Percentiles rank a stretch among this genome's conserved stretches.
Conservation (phyloP, 441 rosid species). For the Bruguiera hainesii region DNA sequence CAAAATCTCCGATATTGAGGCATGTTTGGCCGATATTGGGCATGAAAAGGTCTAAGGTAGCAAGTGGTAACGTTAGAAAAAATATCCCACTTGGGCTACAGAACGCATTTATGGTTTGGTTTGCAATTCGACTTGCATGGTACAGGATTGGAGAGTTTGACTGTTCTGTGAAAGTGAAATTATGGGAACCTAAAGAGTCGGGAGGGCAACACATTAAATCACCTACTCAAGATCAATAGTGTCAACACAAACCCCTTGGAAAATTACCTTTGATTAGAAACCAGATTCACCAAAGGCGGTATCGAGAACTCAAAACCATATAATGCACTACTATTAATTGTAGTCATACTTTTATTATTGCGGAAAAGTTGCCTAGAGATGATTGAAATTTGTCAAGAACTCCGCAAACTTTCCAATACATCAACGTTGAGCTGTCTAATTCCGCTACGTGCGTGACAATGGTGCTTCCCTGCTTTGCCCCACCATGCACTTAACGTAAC, state of each 20-base stretch:
- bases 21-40: no score
- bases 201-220: not conserved
- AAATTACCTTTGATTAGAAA: not conserved
- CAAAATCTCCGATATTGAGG: no score
- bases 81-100: not conserved
- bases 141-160: conserved; percentile 6
- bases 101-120: conserved; percentile 2
- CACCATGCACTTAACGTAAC: conserved; percentile 19
- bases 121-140: not conserved
- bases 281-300: not conserved
- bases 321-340: no score
- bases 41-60: not conserved
- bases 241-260: not conserved
- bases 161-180: conserved; percentile 12
- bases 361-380: conserved; percentile 8
- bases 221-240: not conserved
- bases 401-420: not conserved
- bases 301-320: not conserved
- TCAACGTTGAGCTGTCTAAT: conserved; percentile 10
- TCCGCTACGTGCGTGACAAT: conserved; percentile 24
- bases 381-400: conserved; percentile 5
- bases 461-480: conserved; percentile 11
- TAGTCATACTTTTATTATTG: conserved; percentile 11
- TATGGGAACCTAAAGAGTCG: not conserved
- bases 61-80: not conserved